Conservation (phyloP, 768 basidiomycete genomes). For the Dentipellis fragilis region DNA sequence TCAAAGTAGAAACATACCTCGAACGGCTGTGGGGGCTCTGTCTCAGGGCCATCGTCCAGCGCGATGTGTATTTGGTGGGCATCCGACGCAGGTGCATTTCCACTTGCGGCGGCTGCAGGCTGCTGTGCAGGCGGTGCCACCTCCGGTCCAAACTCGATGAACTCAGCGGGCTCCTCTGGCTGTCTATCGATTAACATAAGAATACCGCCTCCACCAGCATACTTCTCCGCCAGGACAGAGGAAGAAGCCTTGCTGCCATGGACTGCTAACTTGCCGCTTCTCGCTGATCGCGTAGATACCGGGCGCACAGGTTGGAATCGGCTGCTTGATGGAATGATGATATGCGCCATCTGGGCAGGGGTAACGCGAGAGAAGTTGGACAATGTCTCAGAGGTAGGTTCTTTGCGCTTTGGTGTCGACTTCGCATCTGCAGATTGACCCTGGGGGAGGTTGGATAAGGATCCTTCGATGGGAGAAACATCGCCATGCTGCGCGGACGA, state of each 20-base stretch:
- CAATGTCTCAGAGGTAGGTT: slow-evolving; percentile 66
- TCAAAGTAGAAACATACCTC: slow-evolving; percentile 46
- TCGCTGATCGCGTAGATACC: slow-evolving; percentile 36
- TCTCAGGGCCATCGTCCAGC: slow-evolving; percentile 60
- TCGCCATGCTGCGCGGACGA: slow-evolving; percentile 39
- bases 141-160: slow-evolving; percentile 37
- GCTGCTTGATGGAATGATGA: slow-evolving; percentile 69
- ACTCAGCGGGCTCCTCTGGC: slow-evolving; percentile 63
- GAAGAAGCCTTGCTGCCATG: slow-evolving; percentile 9
- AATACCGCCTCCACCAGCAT: slow-evolving; percentile 80
- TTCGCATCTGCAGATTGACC: slow-evolving; percentile 28
- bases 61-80: slow-evolving; percentile 38
- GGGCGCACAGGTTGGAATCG: slow-evolving; percentile 88
- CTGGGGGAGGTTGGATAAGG: slow-evolving; percentile 39
- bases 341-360: slow-evolving; percentile 76
- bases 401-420: slow-evolving; percentile 52
- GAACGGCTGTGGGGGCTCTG: slow-evolving; percentile 68
- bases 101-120: slow-evolving; percentile 21
- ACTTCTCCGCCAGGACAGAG: slow-evolving; percentile 41
- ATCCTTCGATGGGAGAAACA: slow-evolving; percentile 46
- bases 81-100: slow-evolving; percentile 20
- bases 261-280: slow-evolving; percentile 8
- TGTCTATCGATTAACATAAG: slow-evolving; percentile 69
- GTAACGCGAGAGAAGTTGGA: slow-evolving; percentile 90
- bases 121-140: slow-evolving; percentile 23